phyloP scores from a whole-genome alignment of 1,284 basidiomycete genomes.

The Coniferiporia sulphurascens region DNA sequence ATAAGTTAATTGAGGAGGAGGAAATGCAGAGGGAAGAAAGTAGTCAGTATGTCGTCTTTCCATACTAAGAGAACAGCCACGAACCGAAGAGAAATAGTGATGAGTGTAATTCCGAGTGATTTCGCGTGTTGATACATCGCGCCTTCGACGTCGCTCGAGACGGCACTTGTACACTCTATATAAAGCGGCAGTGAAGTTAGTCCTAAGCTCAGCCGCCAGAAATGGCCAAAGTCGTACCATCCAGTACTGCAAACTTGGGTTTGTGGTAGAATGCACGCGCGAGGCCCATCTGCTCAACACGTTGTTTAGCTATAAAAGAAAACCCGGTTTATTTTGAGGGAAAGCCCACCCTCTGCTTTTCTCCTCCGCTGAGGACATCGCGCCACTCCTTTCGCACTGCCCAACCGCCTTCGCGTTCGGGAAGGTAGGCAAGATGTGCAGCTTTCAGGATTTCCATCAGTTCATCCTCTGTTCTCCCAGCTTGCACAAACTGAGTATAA shows the following conservation, averaged over 20 bases:
- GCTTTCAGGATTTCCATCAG: slow-evolving; percentile 71
- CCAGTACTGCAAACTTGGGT: slow-evolving; percentile 72
- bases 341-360: slow-evolving; percentile 79
- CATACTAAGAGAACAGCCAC: slow-evolving; percentile 19
- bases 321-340: not conserved
- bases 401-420: slow-evolving; percentile 87
- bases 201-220: slow-evolving; percentile 1
- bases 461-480: slow-evolving; percentile 62
- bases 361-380: slow-evolving; percentile 90
- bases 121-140: slow-evolving; percentile 95
- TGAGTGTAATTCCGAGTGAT: slow-evolving; percentile 86
- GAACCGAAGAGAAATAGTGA: slow-evolving; percentile 82
- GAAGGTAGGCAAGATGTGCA: slow-evolving; percentile 84
- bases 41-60: not conserved
- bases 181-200: slow-evolving; percentile 16
- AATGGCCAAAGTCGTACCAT: slow-evolving; percentile 45
- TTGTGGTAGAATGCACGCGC: slow-evolving; percentile 82
- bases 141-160: slow-evolving; percentile 95
- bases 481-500: slow-evolving; percentile 68
- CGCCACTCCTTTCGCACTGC: slow-evolving; percentile 92
- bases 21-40: not conserved
- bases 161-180: slow-evolving; percentile 90
- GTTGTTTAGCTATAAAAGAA: slow-evolving; percentile 7
- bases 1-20: not conserved
- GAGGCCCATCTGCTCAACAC: slow-evolving; percentile 66